Evolutionary conservation across 164 flowering plant genomes (phyloP), one percentile per base, ranked within the genome.

Genomic region (Aristolochia fimbriata): DNA sequence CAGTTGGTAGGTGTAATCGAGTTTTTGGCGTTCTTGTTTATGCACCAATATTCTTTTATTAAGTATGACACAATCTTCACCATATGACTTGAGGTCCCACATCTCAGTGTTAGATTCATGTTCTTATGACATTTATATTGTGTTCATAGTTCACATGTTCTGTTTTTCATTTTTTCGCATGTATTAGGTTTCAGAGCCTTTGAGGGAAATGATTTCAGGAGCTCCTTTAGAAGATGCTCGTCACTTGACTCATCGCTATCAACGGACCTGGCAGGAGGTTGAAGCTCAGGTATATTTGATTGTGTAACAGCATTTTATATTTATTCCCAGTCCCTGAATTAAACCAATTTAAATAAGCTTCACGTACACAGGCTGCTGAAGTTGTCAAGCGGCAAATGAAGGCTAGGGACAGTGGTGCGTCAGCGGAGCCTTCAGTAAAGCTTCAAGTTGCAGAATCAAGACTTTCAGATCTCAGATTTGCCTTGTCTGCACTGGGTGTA

Each of bases 151-250:
- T 37, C 11, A 37, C 43, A 37, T 37, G 43, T 37, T 37, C 9
- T 10, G 12, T 7, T 37, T 37, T 10, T 6, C 9, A 3, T 37
- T 10, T 37, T 37, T 37, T 37, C 8, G 43, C 43, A 37, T 37
- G 43, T 37, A 37, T 60, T 75, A 84, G 94, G 83, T 84, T 59
- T 78, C 76, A 57, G 84, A 80, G 66, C 86, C 94, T 61, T 66
- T 87, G 59, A 69, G 83, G 62, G 68, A 77, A 51, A 63, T 80
- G 65, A 71, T 87, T 58, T 70, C 31, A 21, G 86, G 85, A 66
- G 85, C 86, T 63, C 90, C 87, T 64, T 72, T 84, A 65, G 86
- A 84, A 64, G 94, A 87, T 77, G 90, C 88, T 55, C 86, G 88
- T 24, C 86, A 76, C 70, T 68, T 84, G 69, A 70, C 81, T 48